A percentile compares a stretch with the other conserved stretches of the same genome.
These are phyloP conservation scores for Bromus sterilis DNA, from an alignment of 176 grass and related monocot genomes.

Conservation along the genomic window DNA sequence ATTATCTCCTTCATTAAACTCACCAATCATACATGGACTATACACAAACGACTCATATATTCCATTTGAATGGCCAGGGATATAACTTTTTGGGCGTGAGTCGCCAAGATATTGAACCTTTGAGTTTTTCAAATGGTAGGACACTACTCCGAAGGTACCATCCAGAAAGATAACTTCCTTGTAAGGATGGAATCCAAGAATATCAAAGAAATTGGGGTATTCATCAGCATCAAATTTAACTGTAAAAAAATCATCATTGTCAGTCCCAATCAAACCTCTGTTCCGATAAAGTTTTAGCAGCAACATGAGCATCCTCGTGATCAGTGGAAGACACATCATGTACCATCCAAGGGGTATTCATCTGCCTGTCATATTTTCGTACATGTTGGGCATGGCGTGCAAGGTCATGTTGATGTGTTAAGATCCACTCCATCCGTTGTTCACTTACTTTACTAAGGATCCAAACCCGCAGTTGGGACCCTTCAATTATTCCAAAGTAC, in stretches of 20 bases:
- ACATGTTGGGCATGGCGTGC: background rate
- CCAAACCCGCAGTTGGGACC: background rate
- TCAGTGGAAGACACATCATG: background rate
- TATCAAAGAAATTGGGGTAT: background rate
- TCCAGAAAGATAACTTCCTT: background rate
- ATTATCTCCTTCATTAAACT: background rate
- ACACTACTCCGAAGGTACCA: background rate
- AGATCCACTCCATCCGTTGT: background rate
- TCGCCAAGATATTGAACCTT: background rate
- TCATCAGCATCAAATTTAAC: background rate
- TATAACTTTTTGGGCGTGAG: background rate
- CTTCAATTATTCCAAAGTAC: background rate
- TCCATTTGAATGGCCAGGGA: background rate
- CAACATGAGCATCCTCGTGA: too few relatives aligned
- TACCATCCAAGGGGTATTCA: background rate
- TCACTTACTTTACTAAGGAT: background rate
- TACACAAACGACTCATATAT: background rate
- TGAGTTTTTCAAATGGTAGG: background rate
- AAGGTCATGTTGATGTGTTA: background rate
- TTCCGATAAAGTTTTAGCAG: background rate
- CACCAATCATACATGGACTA: background rate
- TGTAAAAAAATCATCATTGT: background rate
- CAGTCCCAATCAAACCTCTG: background rate
- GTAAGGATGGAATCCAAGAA: background rate
- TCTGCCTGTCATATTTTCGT: background rate